Percentiles rank a stretch among this genome's conserved stretches.
Conservation (phyloP, 148 eudicot species). For the Rhododendron molle region DNA sequence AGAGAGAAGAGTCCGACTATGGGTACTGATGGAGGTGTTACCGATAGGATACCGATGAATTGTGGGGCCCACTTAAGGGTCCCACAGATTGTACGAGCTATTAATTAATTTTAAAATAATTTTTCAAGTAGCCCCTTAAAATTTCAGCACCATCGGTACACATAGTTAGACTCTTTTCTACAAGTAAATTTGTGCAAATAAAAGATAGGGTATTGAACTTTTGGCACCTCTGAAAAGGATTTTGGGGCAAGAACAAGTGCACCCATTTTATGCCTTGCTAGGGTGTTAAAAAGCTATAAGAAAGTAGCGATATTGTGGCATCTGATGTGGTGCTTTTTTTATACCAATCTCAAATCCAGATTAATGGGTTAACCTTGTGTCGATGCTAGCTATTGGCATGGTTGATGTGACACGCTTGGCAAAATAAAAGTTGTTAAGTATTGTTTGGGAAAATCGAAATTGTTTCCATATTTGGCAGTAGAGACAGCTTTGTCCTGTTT, state of each 20-base stretch:
- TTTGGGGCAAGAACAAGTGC: not conserved
- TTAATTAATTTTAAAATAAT: too few species aligned
- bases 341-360: not conserved
- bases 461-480: not conserved
- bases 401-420: not conserved
- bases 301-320: not conserved
- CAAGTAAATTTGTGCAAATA: not conserved
- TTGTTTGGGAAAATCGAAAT: not conserved
- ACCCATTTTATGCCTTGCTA: not conserved
- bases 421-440: too few species aligned
- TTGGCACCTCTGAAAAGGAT: not conserved
- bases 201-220: not conserved
- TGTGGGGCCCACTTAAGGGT: not conserved
- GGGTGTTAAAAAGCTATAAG: not conserved
- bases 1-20: too few species aligned
- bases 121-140: not conserved
- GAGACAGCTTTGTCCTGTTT: not conserved
- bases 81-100: not conserved
- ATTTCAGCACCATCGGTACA: not conserved
- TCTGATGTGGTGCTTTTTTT: not conserved
- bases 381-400: not conserved
- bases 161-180: not conserved
- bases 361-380: not conserved
- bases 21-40: not conserved
- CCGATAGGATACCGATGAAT: not conserved